These are phyloP conservation scores for Kluyveromyces nonfermentans DNA, from an alignment of 805 yeast species.

Conservation along the genomic window DNA sequence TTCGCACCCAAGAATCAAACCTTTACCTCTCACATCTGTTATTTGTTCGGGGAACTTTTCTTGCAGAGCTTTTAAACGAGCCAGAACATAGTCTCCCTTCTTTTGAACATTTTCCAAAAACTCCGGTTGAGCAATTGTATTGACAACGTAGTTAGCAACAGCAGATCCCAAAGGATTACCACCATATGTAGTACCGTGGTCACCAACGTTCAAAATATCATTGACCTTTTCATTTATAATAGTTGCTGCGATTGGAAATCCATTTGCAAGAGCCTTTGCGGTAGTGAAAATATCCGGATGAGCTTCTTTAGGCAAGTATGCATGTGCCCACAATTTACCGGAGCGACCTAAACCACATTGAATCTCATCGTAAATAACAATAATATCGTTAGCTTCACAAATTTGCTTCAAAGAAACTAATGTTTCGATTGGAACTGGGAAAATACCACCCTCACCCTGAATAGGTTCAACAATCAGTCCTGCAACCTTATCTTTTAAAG, in stretches of 20 bases:
- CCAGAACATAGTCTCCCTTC: slow-evolving; percentile 49
- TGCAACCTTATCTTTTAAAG: slow-evolving; percentile 40
- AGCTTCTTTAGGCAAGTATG: slow-evolving; percentile 60
- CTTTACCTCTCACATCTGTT: slow-evolving; percentile 74
- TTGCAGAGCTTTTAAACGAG: slow-evolving; percentile 41
- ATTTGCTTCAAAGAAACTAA: slow-evolving; percentile 54
- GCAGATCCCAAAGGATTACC: slow-evolving; percentile 92
- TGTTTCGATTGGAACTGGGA: slow-evolving; percentile 55
- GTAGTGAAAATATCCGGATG: slow-evolving; percentile 91
- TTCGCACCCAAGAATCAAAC: slow-evolving; percentile 79
- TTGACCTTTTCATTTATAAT: slow-evolving; percentile 78
- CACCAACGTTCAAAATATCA: slow-evolving; percentile 69
- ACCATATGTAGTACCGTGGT: slow-evolving; percentile 96
- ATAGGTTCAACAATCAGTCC: slow-evolving; percentile 95
- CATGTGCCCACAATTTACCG: slow-evolving; percentile 91
- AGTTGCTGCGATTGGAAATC: slow-evolving; percentile 93
- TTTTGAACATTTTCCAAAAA: slow-evolving; percentile 52
- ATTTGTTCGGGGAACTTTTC: slow-evolving; percentile 52
- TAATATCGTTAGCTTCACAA: slow-evolving; percentile 59
- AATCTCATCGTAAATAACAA: slow-evolving; percentile 87
- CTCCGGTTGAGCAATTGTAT: slow-evolving; percentile 48
- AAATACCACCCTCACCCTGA: slow-evolving; percentile 97
- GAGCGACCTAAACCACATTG: slow-evolving; percentile 95
- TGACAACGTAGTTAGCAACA: slow-evolving; percentile 69
- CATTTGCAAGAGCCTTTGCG: slow-evolving; percentile 96